These are phyloP conservation scores for Endogone sp. DNA, from an alignment of 192 early-diverging fungal genomes.

Conservation along the genomic window DNA sequence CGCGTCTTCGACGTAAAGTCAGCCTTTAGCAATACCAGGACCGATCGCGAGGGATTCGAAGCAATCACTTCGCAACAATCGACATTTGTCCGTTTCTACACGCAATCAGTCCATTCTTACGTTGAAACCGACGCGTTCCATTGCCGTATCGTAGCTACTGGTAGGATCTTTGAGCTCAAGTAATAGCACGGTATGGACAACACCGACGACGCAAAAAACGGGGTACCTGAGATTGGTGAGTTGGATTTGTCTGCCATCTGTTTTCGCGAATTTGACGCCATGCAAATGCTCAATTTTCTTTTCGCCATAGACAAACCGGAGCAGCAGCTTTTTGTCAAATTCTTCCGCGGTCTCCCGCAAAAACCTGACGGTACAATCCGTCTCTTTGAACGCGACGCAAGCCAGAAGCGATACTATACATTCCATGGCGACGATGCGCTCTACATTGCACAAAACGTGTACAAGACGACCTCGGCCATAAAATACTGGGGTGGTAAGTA, in stretches of 20 bases:
- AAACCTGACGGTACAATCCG: slow-evolving; percentile 55
- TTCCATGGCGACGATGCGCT: slow-evolving; percentile 87
- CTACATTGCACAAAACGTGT: slow-evolving; percentile 81
- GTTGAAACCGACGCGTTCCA: too few species aligned
- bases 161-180: too few species aligned
- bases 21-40: too few species aligned
- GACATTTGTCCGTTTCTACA: too few species aligned
- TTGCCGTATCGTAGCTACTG: too few species aligned
- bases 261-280: not conserved
- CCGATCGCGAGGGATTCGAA: too few species aligned
- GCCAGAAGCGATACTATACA: slow-evolving; percentile 74
- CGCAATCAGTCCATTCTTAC: too few species aligned
- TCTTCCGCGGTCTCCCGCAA: slow-evolving; percentile 56
- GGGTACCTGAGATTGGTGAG: not conserved
- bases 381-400: slow-evolving; percentile 65
- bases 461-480: slow-evolving; percentile 89
- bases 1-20: too few species aligned
- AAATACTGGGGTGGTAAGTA: slow-evolving; percentile 75
- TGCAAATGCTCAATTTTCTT: too few species aligned
- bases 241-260: not conserved
- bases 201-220: not conserved
- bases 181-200: slow-evolving; percentile 1
- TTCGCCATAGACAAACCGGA: slow-evolving; percentile 45
- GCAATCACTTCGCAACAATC: too few species aligned
- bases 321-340: slow-evolving; percentile 51